A percentile compares a stretch with the other conserved stretches of the same genome.
These are phyloP conservation scores for Salinomyces thailandicus DNA, from an alignment of 2,329 filamentous ascomycete species.

Conservation along the genomic window DNA sequence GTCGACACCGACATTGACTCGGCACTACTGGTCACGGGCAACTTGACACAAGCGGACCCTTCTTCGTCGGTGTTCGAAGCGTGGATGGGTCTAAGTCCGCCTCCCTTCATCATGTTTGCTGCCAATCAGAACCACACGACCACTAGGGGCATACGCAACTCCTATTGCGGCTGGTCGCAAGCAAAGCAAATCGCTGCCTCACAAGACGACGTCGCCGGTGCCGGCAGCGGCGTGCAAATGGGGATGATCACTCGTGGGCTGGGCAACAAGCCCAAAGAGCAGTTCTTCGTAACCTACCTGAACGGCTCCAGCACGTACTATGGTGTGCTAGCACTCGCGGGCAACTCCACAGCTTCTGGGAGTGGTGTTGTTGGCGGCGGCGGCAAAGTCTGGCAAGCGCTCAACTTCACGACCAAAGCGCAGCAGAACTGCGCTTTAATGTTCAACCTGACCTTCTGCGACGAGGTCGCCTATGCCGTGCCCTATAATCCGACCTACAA, in stretches of 20 bases:
- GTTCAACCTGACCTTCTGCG: conserved; percentile 79
- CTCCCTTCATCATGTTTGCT: conserved; percentile 66
- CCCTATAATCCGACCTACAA: conserved; percentile 65
- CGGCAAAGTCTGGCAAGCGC: conserved; percentile 59
- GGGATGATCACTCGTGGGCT: conserved; percentile 60
- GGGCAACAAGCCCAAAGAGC: conserved; percentile 64
- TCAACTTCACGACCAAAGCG: conserved; percentile 69
- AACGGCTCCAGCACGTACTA: conserved; percentile 61
- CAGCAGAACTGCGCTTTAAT: conserved; percentile 73
- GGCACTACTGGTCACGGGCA: conserved; percentile 67
- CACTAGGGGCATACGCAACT: conserved; percentile 62
- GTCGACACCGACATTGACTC: conserved; percentile 76
- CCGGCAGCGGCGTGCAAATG: conserved; percentile 36
- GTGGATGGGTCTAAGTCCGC: conserved; percentile 47
- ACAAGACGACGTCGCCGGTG: conserved; percentile 36
- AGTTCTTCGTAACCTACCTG: conserved; percentile 73
- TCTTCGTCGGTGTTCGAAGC: conserved; percentile 40
- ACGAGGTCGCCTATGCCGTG: conserved; percentile 80
- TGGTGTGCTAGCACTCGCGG: conserved; percentile 58
- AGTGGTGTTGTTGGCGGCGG: conserved; percentile 56
- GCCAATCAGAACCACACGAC: conserved; percentile 49
- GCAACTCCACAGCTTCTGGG: conserved; percentile 43
- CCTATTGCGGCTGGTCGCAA: conserved; percentile 64
- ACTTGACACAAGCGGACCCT: conserved; percentile 48
- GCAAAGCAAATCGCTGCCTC: conserved; percentile 47